A percentile compares a stretch with the other conserved stretches of the same genome.
Evolutionary conservation across 352 stramenopile genomes (phyloP).

Genomic region (Phytopythium cucurbitacearum): DNA sequence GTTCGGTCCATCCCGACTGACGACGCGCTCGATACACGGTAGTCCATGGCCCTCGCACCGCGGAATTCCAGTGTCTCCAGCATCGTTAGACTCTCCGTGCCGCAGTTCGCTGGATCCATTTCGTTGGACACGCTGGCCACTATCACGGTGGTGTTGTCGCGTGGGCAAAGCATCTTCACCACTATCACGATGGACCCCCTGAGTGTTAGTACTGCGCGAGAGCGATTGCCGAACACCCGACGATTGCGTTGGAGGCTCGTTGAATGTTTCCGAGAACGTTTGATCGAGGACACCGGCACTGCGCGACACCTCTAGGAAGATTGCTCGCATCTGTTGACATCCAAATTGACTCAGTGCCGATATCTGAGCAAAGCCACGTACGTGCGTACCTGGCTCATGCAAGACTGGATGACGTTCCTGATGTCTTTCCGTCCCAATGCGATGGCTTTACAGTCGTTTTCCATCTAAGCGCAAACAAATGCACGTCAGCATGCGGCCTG

Average conservation of each 20-base stretch:
- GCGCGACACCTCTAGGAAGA: constrained; percentile 64
- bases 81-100: constrained; percentile 7
- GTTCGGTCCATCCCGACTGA: constrained; percentile 74
- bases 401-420: constrained; percentile 69
- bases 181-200: constrained; percentile 12
- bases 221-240: constrained; percentile 3
- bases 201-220: constrained; percentile 4
- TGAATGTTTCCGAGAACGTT: constrained; percentile 90
- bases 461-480: constrained; percentile 63
- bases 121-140: constrained; percentile 3
- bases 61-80: constrained; percentile 13
- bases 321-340: constrained; percentile 57
- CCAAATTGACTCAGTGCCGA: constrained; percentile 4
- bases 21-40: constrained; percentile 45
- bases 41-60: constrained; percentile 49
- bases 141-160: constrained; percentile 8
- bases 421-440: constrained; percentile 72
- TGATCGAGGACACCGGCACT: constrained; percentile 88
- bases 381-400: constrained; percentile 81
- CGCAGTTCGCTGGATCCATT: constrained; percentile 8
- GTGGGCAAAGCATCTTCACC: constrained; percentile 2
- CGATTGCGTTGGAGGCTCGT: constrained; percentile 20
- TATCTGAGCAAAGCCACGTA: constrained; percentile 22
- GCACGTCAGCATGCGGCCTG: constrained; percentile 4
- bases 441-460: constrained; percentile 90